phyloP scores from a whole-genome alignment of 169 alveolate species.

The Eimeria sp. region DNA sequence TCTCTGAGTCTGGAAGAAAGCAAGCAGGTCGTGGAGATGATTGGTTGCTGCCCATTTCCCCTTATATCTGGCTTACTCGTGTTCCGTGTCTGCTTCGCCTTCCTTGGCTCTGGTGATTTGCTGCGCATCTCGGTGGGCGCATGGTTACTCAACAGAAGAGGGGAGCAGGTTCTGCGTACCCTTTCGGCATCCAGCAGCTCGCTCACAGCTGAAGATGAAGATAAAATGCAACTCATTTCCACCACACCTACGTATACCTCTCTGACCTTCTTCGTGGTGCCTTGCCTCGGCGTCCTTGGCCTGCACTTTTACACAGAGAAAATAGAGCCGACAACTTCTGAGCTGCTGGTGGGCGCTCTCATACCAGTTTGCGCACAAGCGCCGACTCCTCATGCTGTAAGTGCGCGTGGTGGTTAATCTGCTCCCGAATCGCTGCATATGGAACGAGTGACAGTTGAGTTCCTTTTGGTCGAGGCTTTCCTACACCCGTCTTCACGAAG shows the following conservation, averaged over 20 bases:
- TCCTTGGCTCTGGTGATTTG: slow-evolving; percentile 46
- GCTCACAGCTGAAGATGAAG: neutral
- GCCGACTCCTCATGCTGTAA: slow-evolving; percentile 66
- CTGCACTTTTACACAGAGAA: neutral
- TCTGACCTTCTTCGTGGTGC: slow-evolving; percentile 69
- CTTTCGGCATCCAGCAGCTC: slow-evolving; percentile 55
- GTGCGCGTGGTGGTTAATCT: slow-evolving; percentile 43
- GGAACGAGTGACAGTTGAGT: neutral
- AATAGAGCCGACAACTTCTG: neutral
- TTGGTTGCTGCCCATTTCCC: neutral
- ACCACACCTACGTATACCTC: neutral
- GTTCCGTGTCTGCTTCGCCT: slow-evolving; percentile 53
- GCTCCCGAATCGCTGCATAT: slow-evolving; percentile 52
- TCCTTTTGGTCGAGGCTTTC: neutral
- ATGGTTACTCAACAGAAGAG: neutral
- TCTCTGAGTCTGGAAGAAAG: slow-evolving; percentile 23
- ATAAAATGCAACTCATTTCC: neutral
- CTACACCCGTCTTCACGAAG: neutral
- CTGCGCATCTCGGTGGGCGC: neutral
- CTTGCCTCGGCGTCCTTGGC: slow-evolving; percentile 65
- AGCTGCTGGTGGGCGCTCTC: neutral
- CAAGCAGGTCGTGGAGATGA: neutral
- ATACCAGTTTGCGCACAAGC: slow-evolving; percentile 59
- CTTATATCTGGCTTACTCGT: neutral
- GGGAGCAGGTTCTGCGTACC: neutral